Conservation (phyloP, 2,329 filamentous ascomycete genomes). For the Simplicillium sp. region DNA sequence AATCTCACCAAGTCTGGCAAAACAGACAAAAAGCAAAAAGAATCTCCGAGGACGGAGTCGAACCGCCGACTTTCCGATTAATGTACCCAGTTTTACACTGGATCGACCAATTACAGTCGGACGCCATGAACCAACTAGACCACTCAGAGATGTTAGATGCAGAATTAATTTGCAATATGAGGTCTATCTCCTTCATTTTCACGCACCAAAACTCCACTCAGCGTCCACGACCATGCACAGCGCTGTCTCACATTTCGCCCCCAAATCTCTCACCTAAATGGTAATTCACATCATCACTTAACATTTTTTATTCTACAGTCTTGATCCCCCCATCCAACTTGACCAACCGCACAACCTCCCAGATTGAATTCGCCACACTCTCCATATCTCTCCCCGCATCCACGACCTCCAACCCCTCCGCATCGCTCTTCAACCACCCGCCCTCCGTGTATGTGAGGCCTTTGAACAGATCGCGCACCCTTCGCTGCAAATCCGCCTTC, state of each 20-base stretch:
- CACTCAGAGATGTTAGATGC: conserved; percentile 11
- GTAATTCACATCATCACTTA: not conserved
- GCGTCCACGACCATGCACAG: not conserved
- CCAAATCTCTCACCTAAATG: not conserved
- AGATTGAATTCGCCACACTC: conserved; percentile 47
- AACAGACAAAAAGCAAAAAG: not conserved
- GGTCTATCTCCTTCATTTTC: not conserved
- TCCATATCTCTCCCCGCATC: conserved; percentile 45
- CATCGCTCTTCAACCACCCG: conserved; percentile 33
- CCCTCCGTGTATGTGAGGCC: conserved; percentile 24
- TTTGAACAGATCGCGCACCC: conserved; percentile 68
- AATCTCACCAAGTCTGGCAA: too few relatives aligned
- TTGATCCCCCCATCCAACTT: conserved; percentile 37
- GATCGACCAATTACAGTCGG: conserved; percentile 12
- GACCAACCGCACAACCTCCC: conserved; percentile 34
- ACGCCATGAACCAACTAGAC: conserved; percentile 18
- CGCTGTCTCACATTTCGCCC: too few relatives aligned
- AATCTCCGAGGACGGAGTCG: conserved; percentile 15
- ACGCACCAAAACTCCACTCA: not conserved
- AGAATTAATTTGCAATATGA: conserved; percentile 4
- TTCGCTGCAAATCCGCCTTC: conserved; percentile 68
- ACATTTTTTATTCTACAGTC: conserved; percentile 21
- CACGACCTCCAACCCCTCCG: conserved; percentile 43
- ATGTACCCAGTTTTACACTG: conserved; percentile 4
- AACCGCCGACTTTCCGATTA: conserved; percentile 17